Percentiles rank a stretch among this genome's conserved stretches.
Conservation (phyloP, 306 rosid species). For the Castanea mollissima region DNA sequence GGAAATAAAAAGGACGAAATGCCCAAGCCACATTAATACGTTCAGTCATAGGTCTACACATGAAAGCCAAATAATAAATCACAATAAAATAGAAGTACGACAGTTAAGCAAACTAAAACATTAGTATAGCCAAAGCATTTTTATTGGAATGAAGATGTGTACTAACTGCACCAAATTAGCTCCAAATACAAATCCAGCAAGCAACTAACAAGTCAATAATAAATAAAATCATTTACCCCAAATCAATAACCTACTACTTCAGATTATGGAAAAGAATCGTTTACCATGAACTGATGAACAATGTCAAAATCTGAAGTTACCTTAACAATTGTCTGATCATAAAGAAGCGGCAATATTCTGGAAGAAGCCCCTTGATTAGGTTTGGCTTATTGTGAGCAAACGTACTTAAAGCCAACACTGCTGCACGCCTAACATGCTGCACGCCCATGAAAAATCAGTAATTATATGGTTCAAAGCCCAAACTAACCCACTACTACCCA, state of each 20-base stretch:
- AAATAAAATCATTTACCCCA: neutral
- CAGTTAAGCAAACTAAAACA: neutral
- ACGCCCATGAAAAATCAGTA: conserved; percentile 30
- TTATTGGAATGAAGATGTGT: neutral
- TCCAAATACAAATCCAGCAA: neutral
- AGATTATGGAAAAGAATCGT: neutral
- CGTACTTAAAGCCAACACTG: conserved; percentile 95
- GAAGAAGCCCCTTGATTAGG: conserved; percentile 92
- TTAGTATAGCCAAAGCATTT: neutral
- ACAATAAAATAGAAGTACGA: neutral
- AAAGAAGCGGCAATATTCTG: conserved; percentile 92
- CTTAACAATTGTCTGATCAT: conserved; percentile 96
- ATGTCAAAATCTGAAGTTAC: conserved; percentile 34
- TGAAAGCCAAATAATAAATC: neutral
- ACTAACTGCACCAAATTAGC: neutral
- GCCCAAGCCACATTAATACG: neutral
- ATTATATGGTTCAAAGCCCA: conserved; percentile 20
- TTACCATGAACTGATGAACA: conserved; percentile 4
- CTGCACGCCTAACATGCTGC: conserved; percentile 99
- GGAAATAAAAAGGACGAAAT: neutral
- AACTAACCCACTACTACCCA: conserved; percentile 22
- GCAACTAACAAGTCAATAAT: neutral
- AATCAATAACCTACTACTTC: neutral
- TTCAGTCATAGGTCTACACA: neutral
- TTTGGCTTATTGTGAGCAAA: conserved; percentile 99